phyloP scores from a whole-genome alignment of 192 early-diverging fungal genomes.

The Coemansia sp. region DNA sequence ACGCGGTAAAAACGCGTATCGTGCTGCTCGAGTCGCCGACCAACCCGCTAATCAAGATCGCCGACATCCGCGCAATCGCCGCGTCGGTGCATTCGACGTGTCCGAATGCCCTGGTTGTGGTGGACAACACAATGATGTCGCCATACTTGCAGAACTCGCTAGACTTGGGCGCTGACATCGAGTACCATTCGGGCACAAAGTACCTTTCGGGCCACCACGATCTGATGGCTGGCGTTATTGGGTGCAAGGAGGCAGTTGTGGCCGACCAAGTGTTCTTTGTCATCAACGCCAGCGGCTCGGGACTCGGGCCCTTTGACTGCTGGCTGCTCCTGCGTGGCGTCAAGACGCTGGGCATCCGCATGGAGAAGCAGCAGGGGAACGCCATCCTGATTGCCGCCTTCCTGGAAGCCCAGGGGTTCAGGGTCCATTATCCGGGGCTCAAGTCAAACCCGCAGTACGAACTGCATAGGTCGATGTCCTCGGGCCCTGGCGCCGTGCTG shows the following conservation, averaged over 20 bases:
- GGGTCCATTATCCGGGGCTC: constrained; percentile 88
- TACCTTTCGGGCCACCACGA: constrained; percentile 97
- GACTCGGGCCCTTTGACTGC: constrained; percentile 86
- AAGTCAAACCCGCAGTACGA: constrained; percentile 80
- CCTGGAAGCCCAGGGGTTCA: constrained; percentile 77
- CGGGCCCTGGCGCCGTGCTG: constrained; percentile 90
- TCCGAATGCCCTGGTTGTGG: constrained; percentile 82
- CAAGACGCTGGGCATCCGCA: constrained; percentile 94
- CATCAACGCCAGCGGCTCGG: constrained; percentile 94
- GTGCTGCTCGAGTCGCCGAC: constrained; percentile 95
- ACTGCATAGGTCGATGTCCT: constrained; percentile 72
- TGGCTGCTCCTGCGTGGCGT: constrained; percentile 92
- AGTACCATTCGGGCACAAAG: constrained; percentile 96
- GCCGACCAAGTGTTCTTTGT: constrained; percentile 86
- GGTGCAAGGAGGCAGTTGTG: constrained; percentile 65
- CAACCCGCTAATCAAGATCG: constrained; percentile 94
- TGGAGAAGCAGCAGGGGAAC: constrained; percentile 90
- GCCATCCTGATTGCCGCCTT: constrained; percentile 77
- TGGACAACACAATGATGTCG: constrained; percentile 99
- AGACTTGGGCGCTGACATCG: constrained; percentile 89
- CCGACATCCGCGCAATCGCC: constrained; percentile 79
- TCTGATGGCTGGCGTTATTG: constrained; percentile 97
- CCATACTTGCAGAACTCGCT: constrained; percentile 89
- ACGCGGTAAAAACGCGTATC: constrained; percentile 73
- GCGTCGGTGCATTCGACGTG: constrained; percentile 68